A percentile compares a stretch with the other conserved stretches of the same genome.
These are phyloP conservation scores for Diversispora eburnea DNA, from an alignment of 192 early-diverging fungal genomes.

Conservation along the genomic window DNA sequence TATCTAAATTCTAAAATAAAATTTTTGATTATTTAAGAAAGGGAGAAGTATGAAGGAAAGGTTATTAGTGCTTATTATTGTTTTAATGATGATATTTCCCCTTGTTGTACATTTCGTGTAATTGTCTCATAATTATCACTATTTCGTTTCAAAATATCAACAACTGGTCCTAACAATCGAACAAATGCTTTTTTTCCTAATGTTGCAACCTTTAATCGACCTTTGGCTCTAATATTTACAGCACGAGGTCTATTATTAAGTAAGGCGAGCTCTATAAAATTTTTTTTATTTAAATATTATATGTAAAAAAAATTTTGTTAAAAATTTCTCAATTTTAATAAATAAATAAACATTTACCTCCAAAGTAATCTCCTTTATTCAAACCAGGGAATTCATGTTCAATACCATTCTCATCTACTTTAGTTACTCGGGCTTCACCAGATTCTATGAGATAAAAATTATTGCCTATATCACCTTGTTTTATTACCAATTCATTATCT, in stretches of 20 bases:
- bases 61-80: no score
- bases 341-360: slow-evolving; percentile 60
- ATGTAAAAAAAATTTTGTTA: slow-evolving; percentile 18
- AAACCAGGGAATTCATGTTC: slow-evolving; percentile 69
- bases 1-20: no score
- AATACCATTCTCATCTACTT: slow-evolving; percentile 74
- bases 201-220: slow-evolving; percentile 91
- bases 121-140: slow-evolving; percentile 80
- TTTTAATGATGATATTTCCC: no score
- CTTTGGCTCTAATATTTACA: slow-evolving; percentile 83
- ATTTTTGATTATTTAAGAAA: no score
- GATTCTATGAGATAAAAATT: slow-evolving; percentile 95
- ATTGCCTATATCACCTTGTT: slow-evolving; percentile 91
- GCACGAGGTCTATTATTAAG: slow-evolving; percentile 91
- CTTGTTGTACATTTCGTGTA: slow-evolving; percentile 41
- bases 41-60: no score
- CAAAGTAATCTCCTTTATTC: slow-evolving; percentile 91
- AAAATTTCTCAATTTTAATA: neutral
- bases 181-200: slow-evolving; percentile 95
- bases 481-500: slow-evolving; percentile 78
- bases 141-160: slow-evolving; percentile 95
- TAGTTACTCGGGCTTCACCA: slow-evolving; percentile 81
- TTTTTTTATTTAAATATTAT: slow-evolving; percentile 3
- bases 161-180: slow-evolving; percentile 88
- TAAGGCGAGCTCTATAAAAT: slow-evolving; percentile 80